Base-by-base conservation (phyloP, 257 asterid genomes). In the Lantana camara region DNA sequence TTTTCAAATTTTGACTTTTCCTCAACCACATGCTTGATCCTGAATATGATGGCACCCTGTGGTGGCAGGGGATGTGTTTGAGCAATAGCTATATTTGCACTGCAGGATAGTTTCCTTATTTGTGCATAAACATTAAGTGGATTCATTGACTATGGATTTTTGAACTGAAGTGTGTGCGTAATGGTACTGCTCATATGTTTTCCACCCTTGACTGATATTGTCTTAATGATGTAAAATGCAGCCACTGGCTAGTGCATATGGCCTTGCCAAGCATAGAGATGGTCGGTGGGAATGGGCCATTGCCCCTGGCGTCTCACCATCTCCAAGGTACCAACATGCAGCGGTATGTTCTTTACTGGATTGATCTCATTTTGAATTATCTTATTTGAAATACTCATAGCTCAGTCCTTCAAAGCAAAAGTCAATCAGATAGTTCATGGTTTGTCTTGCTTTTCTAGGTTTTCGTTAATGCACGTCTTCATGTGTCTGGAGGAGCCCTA, bases 261-360 rank as follows among this genome's bases (percentile, higher is more conserved):
- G 99, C 41, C 99, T 93, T 37, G 99, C 99, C 44, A 93, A 93
- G 75, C 97, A 93, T 79, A 84, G 99, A 74, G 99, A 93, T 79
- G 99, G 99, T 73, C 85, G 99, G 44, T 93, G 99, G 99, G 99
- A 93, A 64, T 93, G 99, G 99, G 99, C 99, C 60, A 93, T 93
- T 71, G 99, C 99, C 57, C 99, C 99, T 55, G 99, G 99, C 47
- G 97, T 91, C 67, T 92, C 98, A 47, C 98, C 98, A 5, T 92
- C 98, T 68, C 64, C 97, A 48, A 85, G 98, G 78, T 92, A 92
- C 83, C 98, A 92, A 63, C 98, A 92, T 80, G 98, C 98, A 69
- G 97, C 97, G 17, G 98, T 86, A 75, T 75, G 91, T 83, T 60
- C 56, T 57, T 46, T 20, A 35, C 61, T 53, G 27, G 35, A 58